Evolutionary conservation across 352 stramenopile species (phyloP).

Genomic region (Phytopythium montanum): DNA sequence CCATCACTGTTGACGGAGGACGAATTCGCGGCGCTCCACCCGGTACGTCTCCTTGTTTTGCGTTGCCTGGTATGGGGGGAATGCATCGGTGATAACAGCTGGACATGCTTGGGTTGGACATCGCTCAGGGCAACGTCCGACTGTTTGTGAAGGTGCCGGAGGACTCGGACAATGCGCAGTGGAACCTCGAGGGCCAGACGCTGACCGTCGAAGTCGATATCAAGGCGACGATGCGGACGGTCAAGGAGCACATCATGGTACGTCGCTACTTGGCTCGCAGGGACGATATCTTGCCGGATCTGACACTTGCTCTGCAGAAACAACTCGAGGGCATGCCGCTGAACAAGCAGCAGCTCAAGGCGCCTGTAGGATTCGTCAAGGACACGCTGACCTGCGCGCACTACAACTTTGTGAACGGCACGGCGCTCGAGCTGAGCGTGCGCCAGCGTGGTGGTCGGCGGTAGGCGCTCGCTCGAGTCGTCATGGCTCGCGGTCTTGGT

Average conservation of each 20-base stretch:
- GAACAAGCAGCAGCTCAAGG: constrained; percentile 97
- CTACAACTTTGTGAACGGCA: constrained; percentile 85
- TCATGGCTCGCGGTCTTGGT: neutral
- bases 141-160: constrained; percentile 81
- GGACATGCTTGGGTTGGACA: too few species aligned
- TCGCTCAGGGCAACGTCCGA: constrained; percentile 64
- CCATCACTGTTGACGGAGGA: constrained; percentile 66
- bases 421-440: constrained; percentile 69
- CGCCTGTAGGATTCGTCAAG: constrained; percentile 91
- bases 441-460: constrained; percentile 72
- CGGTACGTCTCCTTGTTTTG: constrained; percentile 30
- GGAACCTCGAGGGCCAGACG: constrained; percentile 93
- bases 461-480: constrained; percentile 29
- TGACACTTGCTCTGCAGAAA: constrained; percentile 18
- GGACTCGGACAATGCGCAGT: constrained; percentile 87
- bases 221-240: constrained; percentile 83
- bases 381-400: constrained; percentile 75
- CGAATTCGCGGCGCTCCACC: constrained; percentile 73
- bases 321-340: constrained; percentile 90
- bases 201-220: constrained; percentile 88
- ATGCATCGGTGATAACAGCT: neutral
- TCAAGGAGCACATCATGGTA: constrained; percentile 91
- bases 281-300: neutral
- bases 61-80: too few species aligned
- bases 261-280: neutral